A percentile compares a stretch with the other conserved stretches of the same genome.
These are phyloP conservation scores for Venturia nashicola DNA, from an alignment of 2,329 filamentous ascomycete species.

Conservation along the genomic window DNA sequence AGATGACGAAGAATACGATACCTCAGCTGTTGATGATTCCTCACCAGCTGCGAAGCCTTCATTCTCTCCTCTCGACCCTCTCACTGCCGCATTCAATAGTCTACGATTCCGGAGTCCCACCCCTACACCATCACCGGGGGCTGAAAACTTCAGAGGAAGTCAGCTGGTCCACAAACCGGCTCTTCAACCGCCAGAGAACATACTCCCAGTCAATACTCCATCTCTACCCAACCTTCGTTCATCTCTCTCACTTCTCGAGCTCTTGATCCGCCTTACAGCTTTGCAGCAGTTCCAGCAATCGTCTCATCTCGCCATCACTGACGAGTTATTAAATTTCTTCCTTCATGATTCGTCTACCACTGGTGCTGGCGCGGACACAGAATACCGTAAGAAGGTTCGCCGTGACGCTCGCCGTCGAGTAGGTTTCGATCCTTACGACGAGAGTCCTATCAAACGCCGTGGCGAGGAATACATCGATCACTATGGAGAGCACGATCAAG, in stretches of 20 bases:
- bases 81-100: background rate
- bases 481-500: background rate
- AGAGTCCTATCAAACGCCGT: slow-evolving; percentile 53
- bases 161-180: slow-evolving; percentile 9
- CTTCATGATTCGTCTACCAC: slow-evolving; percentile 57
- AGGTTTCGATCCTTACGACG: slow-evolving; percentile 61
- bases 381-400: slow-evolving; percentile 47
- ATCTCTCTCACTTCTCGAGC: slow-evolving; percentile 72
- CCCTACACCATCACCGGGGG: background rate
- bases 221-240: slow-evolving; percentile 44
- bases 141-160: slow-evolving; percentile 11
- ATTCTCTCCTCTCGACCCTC: slow-evolving; percentile 5
- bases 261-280: slow-evolving; percentile 72
- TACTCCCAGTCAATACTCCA: slow-evolving; percentile 15
- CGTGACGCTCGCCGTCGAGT: slow-evolving; percentile 49
- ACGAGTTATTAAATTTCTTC: slow-evolving; percentile 84
- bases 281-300: slow-evolving; percentile 87
- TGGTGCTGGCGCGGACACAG: slow-evolving; percentile 49
- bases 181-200: slow-evolving; percentile 17
- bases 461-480: slow-evolving; percentile 49
- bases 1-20: slow-evolving; percentile 31
- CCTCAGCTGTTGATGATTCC: slow-evolving; percentile 12
- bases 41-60: slow-evolving; percentile 13
- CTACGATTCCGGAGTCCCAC: slow-evolving; percentile 5
- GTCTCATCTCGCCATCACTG: slow-evolving; percentile 78